Conservation (phyloP, 129 eudicot species). For the Pulicaria dysenterica region DNA sequence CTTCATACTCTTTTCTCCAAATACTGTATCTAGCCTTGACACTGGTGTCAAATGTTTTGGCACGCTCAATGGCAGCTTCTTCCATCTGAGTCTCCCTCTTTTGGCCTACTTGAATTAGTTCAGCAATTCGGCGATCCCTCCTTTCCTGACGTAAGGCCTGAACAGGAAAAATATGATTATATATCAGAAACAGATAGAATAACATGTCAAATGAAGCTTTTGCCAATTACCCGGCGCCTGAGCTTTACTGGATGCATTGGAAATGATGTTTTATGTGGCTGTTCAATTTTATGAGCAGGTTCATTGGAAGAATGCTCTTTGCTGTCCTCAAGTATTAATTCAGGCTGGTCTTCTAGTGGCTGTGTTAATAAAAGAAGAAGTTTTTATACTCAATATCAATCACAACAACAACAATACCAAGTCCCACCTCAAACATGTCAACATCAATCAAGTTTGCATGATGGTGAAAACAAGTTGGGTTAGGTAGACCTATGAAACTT, state of each 20-base stretch:
- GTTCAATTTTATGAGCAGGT: conserved; percentile 36
- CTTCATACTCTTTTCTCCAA: conserved; percentile 97
- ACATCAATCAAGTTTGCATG: conserved; percentile 6
- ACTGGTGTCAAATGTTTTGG: conserved; percentile 69
- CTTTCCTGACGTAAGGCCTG: conserved; percentile 80
- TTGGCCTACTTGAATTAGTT: conserved; percentile 59
- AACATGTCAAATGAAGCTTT: neutral
- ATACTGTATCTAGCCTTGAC: conserved; percentile 72
- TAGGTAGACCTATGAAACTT: too few species aligned
- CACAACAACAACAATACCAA: too few species aligned
- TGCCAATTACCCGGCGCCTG: conserved; percentile 64
- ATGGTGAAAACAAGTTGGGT: neutral
- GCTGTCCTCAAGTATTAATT: conserved; percentile 30
- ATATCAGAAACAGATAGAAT: conserved; percentile 2
- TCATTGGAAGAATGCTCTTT: conserved; percentile 33
- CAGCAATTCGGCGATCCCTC: conserved; percentile 75
- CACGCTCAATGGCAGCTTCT: conserved; percentile 77
- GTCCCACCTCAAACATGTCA: too few species aligned
- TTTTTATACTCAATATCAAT: too few species aligned
- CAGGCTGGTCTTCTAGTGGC: conserved; percentile 44
- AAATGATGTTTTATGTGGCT: conserved; percentile 31
- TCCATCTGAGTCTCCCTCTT: conserved; percentile 62
- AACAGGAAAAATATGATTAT: conserved; percentile 20
- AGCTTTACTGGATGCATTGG: conserved; percentile 72
- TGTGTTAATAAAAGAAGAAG: conserved; percentile 15